A percentile compares a stretch with the other conserved stretches of the same genome.
phyloP scores from a whole-genome alignment of 192 early-diverging fungal genomes.

The Backusella psychrophila region DNA sequence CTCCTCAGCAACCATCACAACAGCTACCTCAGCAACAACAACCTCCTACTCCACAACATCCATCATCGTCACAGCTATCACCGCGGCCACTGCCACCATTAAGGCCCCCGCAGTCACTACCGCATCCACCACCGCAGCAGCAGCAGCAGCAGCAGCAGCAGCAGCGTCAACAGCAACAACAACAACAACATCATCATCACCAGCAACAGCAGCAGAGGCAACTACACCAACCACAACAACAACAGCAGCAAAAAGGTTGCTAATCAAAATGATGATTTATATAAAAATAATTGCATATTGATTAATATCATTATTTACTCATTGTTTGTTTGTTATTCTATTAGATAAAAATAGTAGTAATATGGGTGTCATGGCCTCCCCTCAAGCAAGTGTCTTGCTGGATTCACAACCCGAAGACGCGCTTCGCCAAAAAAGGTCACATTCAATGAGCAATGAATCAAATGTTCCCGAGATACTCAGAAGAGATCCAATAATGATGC shows the following conservation, averaged over 20 bases:
- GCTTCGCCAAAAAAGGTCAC: background rate
- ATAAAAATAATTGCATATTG: background rate
- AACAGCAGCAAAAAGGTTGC: background rate
- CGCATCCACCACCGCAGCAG: background rate
- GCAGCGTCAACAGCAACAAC: background rate
- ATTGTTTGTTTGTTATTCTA: background rate
- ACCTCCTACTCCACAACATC: background rate
- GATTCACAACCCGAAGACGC: background rate
- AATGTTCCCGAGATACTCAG: background rate
- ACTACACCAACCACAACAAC: background rate
- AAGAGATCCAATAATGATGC: background rate
- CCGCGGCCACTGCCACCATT: background rate
- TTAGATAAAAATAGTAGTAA: background rate
- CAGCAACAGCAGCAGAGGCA: background rate
- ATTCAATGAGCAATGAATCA: constrained; percentile 1
- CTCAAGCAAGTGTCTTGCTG: background rate
- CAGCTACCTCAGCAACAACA: background rate
- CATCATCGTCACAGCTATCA: background rate
- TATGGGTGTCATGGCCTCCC: background rate
- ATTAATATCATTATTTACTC: background rate
- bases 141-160: background rate
- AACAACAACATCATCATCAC: accelerated
- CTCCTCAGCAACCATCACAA: background rate
- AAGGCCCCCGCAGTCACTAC: background rate
- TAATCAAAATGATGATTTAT: background rate